Evolutionary conservation across 306 rosid genomes (phyloP).

Genomic region (Senna tora): DNA sequence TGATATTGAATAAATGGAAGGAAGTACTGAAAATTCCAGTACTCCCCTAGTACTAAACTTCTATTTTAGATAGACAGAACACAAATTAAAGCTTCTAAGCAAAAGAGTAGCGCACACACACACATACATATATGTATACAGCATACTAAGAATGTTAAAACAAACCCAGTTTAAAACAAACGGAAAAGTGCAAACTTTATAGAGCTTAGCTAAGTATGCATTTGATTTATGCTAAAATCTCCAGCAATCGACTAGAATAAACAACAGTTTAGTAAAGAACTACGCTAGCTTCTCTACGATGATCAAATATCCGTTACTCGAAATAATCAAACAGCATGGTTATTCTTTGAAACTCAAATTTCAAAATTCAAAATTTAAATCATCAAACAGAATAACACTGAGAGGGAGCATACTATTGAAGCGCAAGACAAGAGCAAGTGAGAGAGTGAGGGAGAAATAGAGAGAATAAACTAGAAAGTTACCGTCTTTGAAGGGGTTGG

Average conservation of each 20-base stretch:
- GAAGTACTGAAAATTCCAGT: too few species aligned
- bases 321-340: neutral
- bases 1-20: too few species aligned
- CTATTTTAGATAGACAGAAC: too few species aligned
- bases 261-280: neutral
- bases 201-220: neutral
- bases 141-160: slow-evolving; percentile 1
- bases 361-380: neutral
- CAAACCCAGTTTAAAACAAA: neutral
- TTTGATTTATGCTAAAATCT: neutral
- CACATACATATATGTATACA: too few species aligned
- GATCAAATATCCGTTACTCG: neutral
- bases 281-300: neutral
- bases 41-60: too few species aligned
- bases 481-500: slow-evolving; percentile 7
- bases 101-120: neutral
- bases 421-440: neutral
- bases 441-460: neutral
- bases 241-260: neutral
- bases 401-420: neutral
- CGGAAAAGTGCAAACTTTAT: slow-evolving; percentile 3
- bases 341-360: neutral
- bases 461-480: neutral
- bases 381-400: neutral
- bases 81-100: neutral